Evolutionary conservation across 495 filamentous ascomycete genomes (phyloP).

Genomic region (Tuber calosporum): DNA sequence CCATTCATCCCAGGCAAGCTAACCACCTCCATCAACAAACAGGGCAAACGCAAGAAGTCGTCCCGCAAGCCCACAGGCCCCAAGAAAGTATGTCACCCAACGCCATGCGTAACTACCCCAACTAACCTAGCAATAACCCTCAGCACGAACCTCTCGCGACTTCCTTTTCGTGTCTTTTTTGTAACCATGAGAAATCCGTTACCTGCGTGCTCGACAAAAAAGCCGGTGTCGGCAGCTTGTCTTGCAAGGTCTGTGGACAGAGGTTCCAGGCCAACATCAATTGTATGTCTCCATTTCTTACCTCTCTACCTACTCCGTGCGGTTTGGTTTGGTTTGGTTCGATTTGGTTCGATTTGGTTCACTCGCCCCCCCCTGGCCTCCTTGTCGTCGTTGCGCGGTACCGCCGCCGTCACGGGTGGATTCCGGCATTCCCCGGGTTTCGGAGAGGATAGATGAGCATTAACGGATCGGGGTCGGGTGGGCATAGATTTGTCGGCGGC

Average conservation of each 20-base stretch:
- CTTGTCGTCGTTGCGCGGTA: neutral
- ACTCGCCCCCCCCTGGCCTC: neutral
- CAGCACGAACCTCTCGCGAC: slow-evolving; percentile 83
- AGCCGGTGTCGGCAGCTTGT: slow-evolving; percentile 67
- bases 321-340: neutral
- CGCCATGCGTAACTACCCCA: slow-evolving; percentile 11
- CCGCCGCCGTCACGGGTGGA: neutral
- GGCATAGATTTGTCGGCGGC: slow-evolving; percentile 69
- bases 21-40: slow-evolving; percentile 11
- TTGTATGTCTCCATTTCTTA: slow-evolving; percentile 53
- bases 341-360: neutral
- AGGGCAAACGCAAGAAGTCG: slow-evolving; percentile 96
- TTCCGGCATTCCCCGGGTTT: neutral
- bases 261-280: slow-evolving; percentile 86
- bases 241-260: slow-evolving; percentile 90
- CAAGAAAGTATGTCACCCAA: slow-evolving; percentile 59
- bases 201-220: slow-evolving; percentile 88
- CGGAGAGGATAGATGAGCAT: neutral
- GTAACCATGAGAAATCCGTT: slow-evolving; percentile 91
- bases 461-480: neutral
- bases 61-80: slow-evolving; percentile 72
- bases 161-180: slow-evolving; percentile 91
- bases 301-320: neutral
- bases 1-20: neutral
- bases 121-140: slow-evolving; percentile 13